Conservation (phyloP, 768 basidiomycete species). For the Podaxis sp. region DNA sequence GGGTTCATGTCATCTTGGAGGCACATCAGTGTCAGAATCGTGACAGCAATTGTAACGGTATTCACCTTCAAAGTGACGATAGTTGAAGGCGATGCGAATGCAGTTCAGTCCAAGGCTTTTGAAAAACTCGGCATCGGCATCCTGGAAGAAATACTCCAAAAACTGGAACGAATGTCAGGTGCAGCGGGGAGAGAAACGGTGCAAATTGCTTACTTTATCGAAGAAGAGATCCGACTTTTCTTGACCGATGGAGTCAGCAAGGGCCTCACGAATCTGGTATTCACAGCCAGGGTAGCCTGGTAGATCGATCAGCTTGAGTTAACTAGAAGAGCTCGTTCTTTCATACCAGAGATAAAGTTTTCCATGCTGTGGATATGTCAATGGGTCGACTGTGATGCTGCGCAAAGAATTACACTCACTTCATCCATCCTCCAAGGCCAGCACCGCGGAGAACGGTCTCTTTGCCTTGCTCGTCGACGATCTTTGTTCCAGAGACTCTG, state of each 20-base stretch:
- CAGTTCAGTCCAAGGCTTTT: constrained; percentile 77
- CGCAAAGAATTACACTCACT: constrained; percentile 41
- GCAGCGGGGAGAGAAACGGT: neutral
- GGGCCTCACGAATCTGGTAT: constrained; percentile 68
- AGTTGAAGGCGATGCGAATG: constrained; percentile 74
- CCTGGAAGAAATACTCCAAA: constrained; percentile 79
- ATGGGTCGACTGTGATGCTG: neutral
- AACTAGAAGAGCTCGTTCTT: neutral
- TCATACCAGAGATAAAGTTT: constrained; percentile 67
- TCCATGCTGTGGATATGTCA: constrained; percentile 53
- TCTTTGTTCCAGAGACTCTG: constrained; percentile 55
- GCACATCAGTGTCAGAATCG: neutral
- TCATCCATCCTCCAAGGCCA: constrained; percentile 82
- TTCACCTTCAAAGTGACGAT: constrained; percentile 65
- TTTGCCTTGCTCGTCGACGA: constrained; percentile 55
- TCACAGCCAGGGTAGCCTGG: constrained; percentile 82
- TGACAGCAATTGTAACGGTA: neutral
- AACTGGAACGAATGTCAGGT: constrained; percentile 42
- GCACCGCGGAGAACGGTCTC: constrained; percentile 68
- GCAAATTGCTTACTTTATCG: constrained; percentile 53
- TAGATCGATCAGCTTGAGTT: neutral
- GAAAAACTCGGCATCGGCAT: constrained; percentile 73
- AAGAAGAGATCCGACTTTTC: constrained; percentile 78
- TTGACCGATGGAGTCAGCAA: constrained; percentile 62
- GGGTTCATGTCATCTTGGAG: constrained; percentile 71